These are phyloP conservation scores for Postia placenta DNA, from an alignment of 768 basidiomycete genomes.

Conservation along the genomic window DNA sequence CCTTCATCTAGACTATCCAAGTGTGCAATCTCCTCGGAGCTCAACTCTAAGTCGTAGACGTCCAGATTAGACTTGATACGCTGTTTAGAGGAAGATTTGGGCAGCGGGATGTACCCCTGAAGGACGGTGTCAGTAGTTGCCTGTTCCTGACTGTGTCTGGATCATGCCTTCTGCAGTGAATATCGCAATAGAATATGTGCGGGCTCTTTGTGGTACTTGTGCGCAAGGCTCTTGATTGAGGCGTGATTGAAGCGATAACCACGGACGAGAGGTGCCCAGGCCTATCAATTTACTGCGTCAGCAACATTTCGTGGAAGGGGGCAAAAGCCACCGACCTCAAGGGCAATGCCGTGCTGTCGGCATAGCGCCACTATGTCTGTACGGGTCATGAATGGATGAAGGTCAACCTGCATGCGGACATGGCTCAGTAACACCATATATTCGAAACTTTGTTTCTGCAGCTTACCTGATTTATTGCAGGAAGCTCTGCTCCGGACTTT, in stretches of 20 bases:
- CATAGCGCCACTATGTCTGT: constrained; percentile 56
- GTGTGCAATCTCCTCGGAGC: constrained; percentile 38
- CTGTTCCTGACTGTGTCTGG: neutral
- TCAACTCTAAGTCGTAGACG: constrained; percentile 59
- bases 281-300: constrained; percentile 29
- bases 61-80: constrained; percentile 55
- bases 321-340: constrained; percentile 41
- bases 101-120: constrained; percentile 56
- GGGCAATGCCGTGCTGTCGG: constrained; percentile 46
- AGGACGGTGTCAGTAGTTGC: neutral
- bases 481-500: constrained; percentile 39
- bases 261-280: constrained; percentile 70
- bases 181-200: constrained; percentile 65
- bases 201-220: constrained; percentile 51
- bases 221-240: constrained; percentile 37
- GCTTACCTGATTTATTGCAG: constrained; percentile 56
- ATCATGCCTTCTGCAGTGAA: constrained; percentile 64
- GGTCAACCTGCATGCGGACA: constrained; percentile 33
- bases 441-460: neutral
- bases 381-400: constrained; percentile 69
- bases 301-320: neutral
- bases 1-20: constrained; percentile 55
- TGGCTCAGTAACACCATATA: neutral
- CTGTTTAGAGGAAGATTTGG: constrained; percentile 50
- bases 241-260: constrained; percentile 61